These are phyloP conservation scores for Millerozyma miso DNA, from an alignment of 805 yeast genomes.

Conservation along the genomic window DNA sequence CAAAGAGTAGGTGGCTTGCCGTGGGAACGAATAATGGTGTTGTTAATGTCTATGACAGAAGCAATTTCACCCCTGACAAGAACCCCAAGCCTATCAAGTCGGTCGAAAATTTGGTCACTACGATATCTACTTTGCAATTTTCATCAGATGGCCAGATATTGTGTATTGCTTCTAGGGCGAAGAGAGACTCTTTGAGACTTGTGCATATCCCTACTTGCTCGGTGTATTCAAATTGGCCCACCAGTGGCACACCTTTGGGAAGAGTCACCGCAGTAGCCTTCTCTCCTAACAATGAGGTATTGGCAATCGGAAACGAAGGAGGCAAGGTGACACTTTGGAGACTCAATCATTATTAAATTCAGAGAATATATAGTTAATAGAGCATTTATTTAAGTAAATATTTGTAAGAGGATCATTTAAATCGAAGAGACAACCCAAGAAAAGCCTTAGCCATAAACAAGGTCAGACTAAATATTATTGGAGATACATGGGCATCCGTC, in stretches of 20 bases:
- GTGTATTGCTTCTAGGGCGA: conserved; percentile 79
- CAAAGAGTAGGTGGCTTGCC: conserved; percentile 74
- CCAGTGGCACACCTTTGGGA: conserved; percentile 95
- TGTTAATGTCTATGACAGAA: conserved; percentile 78
- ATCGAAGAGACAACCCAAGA: too few species aligned
- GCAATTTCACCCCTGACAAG: conserved; percentile 14
- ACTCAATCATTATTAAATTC: conserved; percentile 65
- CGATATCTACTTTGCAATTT: conserved; percentile 70
- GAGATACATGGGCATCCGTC: too few species aligned
- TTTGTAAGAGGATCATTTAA: too few species aligned
- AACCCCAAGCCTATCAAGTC: conserved; percentile 52
- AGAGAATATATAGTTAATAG: not conserved
- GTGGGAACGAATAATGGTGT: conserved; percentile 86
- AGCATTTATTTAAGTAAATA: not conserved
- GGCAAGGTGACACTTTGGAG: conserved; percentile 90
- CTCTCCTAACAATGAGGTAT: conserved; percentile 75
- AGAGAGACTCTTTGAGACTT: conserved; percentile 79
- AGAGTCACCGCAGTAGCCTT: conserved; percentile 78
- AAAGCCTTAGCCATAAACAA: too few species aligned
- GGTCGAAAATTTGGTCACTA: conserved; percentile 76
- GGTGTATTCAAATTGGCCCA: conserved; percentile 95
- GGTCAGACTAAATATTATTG: too few species aligned
- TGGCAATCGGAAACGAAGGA: conserved; percentile 85
- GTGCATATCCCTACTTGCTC: conserved; percentile 86
- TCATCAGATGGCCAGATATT: conserved; percentile 86